phyloP scores from a whole-genome alignment of 2,329 filamentous ascomycete species.

The Penicillium sp. region DNA sequence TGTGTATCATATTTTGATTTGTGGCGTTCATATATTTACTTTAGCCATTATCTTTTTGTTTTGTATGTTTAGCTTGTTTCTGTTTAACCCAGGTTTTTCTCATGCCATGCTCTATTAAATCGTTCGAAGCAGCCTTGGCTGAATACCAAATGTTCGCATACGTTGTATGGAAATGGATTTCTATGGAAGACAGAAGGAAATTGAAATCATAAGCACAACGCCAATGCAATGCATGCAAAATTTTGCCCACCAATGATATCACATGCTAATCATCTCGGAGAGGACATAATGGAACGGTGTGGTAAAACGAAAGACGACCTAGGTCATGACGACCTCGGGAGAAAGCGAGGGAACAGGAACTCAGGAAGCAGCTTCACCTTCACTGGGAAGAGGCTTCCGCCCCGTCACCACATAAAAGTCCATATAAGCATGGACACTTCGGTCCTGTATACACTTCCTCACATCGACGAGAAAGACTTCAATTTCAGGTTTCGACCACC shows the following conservation, averaged over 20 bases:
- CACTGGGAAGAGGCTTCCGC: constrained; percentile 29
- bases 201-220: constrained; percentile 11
- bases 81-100: not conserved
- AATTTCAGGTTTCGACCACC: constrained; percentile 45
- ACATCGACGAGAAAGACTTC: constrained; percentile 47
- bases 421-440: constrained; percentile 41
- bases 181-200: not conserved
- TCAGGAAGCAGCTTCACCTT: constrained; percentile 13
- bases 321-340: constrained; percentile 3
- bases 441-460: constrained; percentile 40
- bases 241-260: constrained; percentile 24
- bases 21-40: not conserved
- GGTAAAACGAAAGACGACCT: constrained; percentile 2
- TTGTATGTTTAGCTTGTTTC: not conserved
- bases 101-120: not conserved
- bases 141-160: not conserved
- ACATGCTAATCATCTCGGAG: constrained; percentile 25
- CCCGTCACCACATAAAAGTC: constrained; percentile 40
- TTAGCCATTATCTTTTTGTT: not conserved
- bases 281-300: constrained; percentile 13
- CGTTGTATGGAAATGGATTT: not conserved
- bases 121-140: not conserved
- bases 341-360: not conserved
- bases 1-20: not conserved
- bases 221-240: constrained; percentile 24